These are phyloP conservation scores for Begonia fuchsioides DNA, from an alignment of 306 rosid genomes.

Conservation along the genomic window DNA sequence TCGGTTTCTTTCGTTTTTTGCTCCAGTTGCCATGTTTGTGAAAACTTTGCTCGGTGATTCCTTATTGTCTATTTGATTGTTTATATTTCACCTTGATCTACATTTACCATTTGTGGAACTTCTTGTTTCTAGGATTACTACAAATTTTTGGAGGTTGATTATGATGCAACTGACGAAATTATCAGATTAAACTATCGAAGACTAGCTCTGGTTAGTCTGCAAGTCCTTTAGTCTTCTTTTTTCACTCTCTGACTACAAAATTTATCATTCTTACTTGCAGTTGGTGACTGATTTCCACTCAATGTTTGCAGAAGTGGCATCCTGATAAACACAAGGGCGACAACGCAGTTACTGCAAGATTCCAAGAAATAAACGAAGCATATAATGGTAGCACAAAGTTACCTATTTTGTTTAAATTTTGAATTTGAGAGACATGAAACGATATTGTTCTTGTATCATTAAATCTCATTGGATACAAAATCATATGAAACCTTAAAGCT, in stretches of 20 bases:
- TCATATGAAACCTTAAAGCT: too few species aligned
- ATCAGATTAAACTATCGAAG: conserved; percentile 55
- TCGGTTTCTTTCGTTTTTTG: too few species aligned
- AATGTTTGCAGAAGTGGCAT: conserved; percentile 52
- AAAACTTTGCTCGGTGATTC: too few species aligned
- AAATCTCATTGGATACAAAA: too few species aligned
- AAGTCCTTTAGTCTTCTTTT: too few species aligned
- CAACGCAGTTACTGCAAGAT: conserved; percentile 36
- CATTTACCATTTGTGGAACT: background rate
- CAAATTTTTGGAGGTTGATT: conserved; percentile 59
- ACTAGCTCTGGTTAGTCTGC: conserved; percentile 49
- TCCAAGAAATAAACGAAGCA: conserved; percentile 68
- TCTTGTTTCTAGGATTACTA: conserved; percentile 40
- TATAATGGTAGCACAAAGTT: conserved; percentile 28
- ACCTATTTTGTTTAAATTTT: too few species aligned
- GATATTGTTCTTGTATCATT: too few species aligned
- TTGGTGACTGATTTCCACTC: conserved; percentile 13
- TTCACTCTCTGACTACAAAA: background rate
- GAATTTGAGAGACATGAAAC: too few species aligned
- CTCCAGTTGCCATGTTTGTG: too few species aligned
- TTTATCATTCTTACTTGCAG: background rate
- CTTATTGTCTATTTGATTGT: too few species aligned
- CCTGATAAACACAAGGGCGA: conserved; percentile 66
- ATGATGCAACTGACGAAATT: conserved; percentile 60
- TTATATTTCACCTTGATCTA: too few species aligned